Conservation (phyloP, 2,329 filamentous ascomycete species). For the Salinomyces thailandicus region DNA sequence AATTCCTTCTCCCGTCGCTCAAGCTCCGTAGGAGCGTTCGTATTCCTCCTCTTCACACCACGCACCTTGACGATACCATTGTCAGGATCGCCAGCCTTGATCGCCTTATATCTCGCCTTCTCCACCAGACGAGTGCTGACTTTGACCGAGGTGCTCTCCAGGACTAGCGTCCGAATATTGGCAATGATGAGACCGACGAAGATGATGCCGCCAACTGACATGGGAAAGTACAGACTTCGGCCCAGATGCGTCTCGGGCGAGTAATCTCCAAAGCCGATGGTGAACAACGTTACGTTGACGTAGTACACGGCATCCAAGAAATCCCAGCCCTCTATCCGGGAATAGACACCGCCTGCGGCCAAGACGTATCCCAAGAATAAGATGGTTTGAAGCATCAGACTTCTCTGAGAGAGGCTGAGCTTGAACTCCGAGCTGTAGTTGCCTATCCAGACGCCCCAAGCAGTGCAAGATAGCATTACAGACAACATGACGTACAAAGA, state of each 20-base stretch:
- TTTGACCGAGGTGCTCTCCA: constrained; percentile 48
- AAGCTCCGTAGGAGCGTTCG: constrained; percentile 38
- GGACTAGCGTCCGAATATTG: constrained; percentile 51
- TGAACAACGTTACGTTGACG: constrained; percentile 55
- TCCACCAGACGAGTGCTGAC: constrained; percentile 48
- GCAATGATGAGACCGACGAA: constrained; percentile 61
- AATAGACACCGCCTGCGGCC: constrained; percentile 63
- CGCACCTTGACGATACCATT: constrained; percentile 21
- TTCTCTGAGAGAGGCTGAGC: constrained; percentile 68
- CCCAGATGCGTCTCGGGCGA: constrained; percentile 44
- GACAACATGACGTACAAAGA: constrained; percentile 68
- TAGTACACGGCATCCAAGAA: constrained; percentile 41
- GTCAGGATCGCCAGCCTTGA: constrained; percentile 40
- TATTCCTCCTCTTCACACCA: constrained; percentile 2
- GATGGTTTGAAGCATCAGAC: constrained; percentile 81
- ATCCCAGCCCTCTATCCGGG: constrained; percentile 46
- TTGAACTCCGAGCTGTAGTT: constrained; percentile 69
- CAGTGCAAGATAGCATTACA: constrained; percentile 62
- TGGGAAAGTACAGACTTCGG: constrained; percentile 66
- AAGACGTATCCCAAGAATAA: constrained; percentile 66
- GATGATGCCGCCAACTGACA: constrained; percentile 68
- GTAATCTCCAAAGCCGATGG: constrained; percentile 51
- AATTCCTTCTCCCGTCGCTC: constrained; percentile 40
- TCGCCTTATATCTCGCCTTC: constrained; percentile 33
- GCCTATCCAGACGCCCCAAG: constrained; percentile 53